Base-by-base conservation (phyloP, 495 filamentous ascomycete genomes). In the Penicillium simplicissimum region DNA sequence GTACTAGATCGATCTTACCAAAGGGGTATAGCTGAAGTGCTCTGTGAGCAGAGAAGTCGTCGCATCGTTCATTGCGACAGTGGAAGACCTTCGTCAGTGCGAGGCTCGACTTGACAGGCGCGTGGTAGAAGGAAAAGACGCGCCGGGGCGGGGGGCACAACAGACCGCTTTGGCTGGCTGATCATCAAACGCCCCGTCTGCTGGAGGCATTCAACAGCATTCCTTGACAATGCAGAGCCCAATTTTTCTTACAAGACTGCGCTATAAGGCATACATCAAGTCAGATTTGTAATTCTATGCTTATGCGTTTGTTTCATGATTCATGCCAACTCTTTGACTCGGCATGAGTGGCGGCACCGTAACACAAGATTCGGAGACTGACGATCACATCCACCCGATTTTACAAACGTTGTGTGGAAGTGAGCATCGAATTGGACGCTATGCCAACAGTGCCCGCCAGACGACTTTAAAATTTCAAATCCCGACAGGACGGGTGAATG, bases 21-120 rank as follows among this genome's bases (percentile, higher is more conserved):
- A 81, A 28, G 95, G 95, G 2, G 95, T 94, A 68, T 96, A 97
- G 62, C 90, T 90, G 67, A 98, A 89, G 71, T 98, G 95, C 82
- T 98, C 95, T 8, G 96, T 97, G 66, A 98, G 84, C 65, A 98
- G 82, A 58, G 91, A 88, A 31, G 82, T 90, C 15, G 78, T 77
- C 59, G 75, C 76, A 64, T 81, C 79, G 57, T 77, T 77, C 79
- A 81, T 81, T 37, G 64, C 60, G 47, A 59, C 58, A 62, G 2
- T 54, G 37, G 54, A 40, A 36, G 57, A 36, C 36, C 17, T n/a
- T 52, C 53, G 52, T 58, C 31, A 55, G 34, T 36, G 28, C 17
- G 34, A 57, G 37, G 56, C 38, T 45, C 23, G 37, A 36, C 33
- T 68, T 61, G 62, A 64, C 55, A 49, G 28, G 53, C 64, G 67